Conservation (phyloP, 2,329 filamentous ascomycete species). For the Elsinoe arachidis region DNA sequence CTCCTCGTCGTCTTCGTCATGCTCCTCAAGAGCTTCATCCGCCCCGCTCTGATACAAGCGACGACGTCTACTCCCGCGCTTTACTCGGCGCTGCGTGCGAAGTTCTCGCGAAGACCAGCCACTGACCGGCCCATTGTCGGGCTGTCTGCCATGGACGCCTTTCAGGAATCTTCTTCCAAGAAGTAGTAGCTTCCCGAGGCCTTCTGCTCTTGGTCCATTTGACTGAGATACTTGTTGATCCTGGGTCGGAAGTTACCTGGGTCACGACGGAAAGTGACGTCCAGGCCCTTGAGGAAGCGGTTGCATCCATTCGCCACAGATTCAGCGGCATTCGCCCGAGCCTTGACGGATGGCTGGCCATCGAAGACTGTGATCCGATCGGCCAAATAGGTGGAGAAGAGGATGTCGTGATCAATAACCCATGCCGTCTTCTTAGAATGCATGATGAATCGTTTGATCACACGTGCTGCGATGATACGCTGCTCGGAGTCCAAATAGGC, state of each 20-base stretch:
- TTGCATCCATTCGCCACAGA: constrained; percentile 94
- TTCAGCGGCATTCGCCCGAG: constrained; percentile 83
- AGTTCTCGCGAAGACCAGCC: constrained; percentile 11
- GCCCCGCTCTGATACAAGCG: constrained; percentile 31
- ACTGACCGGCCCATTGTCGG: constrained; percentile 7
- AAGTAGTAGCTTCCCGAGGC: constrained; percentile 92
- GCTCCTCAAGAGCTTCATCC: constrained; percentile 48
- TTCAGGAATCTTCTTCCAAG: constrained; percentile 77
- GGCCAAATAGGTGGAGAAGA: constrained; percentile 77
- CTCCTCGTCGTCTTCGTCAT: constrained; percentile 56
- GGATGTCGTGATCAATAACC: constrained; percentile 98
- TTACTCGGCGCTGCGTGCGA: constrained; percentile 3
- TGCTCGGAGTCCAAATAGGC: constrained; percentile 98
- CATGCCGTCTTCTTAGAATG: constrained; percentile 99
- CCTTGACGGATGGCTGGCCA: constrained; percentile 78
- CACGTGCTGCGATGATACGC: constrained; percentile 91
- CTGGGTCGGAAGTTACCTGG: constrained; percentile 91
- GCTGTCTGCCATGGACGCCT: constrained; percentile 42
- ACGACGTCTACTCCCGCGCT: constrained; percentile 14
- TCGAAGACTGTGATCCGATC: constrained; percentile 99
- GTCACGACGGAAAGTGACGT: constrained; percentile 97
- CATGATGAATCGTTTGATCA: constrained; percentile 99
- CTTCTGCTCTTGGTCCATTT: constrained; percentile 98
- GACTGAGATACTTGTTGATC: constrained; percentile 95
- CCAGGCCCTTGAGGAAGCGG: constrained; percentile 87